Conservation (phyloP, 768 basidiomycete species). For the Udeniomyces megalosporus region DNA sequence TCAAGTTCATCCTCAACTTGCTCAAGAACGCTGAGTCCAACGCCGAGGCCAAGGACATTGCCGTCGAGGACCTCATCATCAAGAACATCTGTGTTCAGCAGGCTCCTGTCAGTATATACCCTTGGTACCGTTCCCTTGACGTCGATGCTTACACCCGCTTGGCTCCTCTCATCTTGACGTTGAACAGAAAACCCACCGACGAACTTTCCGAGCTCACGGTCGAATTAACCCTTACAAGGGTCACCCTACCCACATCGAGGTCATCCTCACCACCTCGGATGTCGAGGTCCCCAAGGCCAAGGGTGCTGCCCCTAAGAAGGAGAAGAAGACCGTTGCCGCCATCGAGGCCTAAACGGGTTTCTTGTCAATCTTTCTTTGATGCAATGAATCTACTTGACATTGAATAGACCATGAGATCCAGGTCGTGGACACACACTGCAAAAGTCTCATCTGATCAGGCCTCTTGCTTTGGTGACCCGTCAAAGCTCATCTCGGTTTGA, state of each 20-base stretch:
- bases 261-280: conserved; percentile 61
- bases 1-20: conserved; percentile 82
- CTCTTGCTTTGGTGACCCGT: too few relatives aligned
- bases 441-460: too few relatives aligned
- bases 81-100: conserved; percentile 97
- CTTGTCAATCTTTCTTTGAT: too few relatives aligned
- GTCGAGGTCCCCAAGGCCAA: conserved; percentile 82
- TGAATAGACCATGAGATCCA: too few relatives aligned
- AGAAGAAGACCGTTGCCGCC: conserved; percentile 6
- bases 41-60: conserved; percentile 91
- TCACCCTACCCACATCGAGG: conserved; percentile 86
- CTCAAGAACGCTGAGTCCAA: conserved; percentile 99
- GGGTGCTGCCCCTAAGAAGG: conserved; percentile 24
- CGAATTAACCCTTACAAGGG: conserved; percentile 88
- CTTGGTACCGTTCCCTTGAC: not conserved
- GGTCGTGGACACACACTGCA: too few relatives aligned
- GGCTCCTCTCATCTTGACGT: not conserved
- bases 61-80: conserved; percentile 79
- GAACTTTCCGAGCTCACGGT: conserved; percentile 67
- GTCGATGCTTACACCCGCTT: not conserved
- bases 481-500: too few relatives aligned
- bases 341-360: conserved; percentile 8
- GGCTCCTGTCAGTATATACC: conserved; percentile 58
- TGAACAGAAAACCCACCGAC: conserved; percentile 86
- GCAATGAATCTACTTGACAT: too few relatives aligned